Evolutionary conservation across 768 basidiomycete species (phyloP), one percentile per base, ranked within the genome.

Genomic region (Rhizopogon vinicolor): DNA sequence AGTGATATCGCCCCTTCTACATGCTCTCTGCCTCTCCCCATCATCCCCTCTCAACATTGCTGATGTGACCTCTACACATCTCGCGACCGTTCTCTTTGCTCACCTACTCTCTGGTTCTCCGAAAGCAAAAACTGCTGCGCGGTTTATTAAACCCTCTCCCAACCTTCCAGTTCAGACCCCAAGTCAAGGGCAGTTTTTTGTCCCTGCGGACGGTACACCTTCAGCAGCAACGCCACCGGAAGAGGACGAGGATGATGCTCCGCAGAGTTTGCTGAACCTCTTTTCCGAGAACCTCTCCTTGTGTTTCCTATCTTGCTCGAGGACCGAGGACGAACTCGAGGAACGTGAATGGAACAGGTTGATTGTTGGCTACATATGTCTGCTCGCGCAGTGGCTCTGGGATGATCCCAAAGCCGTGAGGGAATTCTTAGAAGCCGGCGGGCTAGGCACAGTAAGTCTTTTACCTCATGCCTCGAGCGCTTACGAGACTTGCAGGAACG

Each of bases 381-480:
- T 97, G 52, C 77, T 99, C 33, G 78, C 84, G 4, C 92, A 94
- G 58, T 99, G 97, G 97, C 76, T 97, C 7, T 99, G 95, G 95
- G 96, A 98, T 63, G 95, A 97, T 63, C 86, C 94, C 0, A 81
- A 78, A 51, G 87, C 90, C 0, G 93, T 97, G 51, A 79, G 85
- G 58, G 93, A 91, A 65, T 96, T 98, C 65, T 75, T 99, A 59
- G 86, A 91, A 63, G 87, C 92, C 7, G 93, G 94, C 19, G 93
- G 93, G 51, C 72, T 99, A 48, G 89, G 91, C 52, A 86, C 94
- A 63, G 95, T 98, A 69, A 64, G 93, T 83, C 1, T 22, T 10
- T 28, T 29, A 2, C 44, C 42, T 44, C 53, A 22, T 10, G 25
- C 19, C 13, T 13, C 13, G 13, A 29, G 40, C 55, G 22, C 33